A percentile compares a stretch with the other conserved stretches of the same genome.
These are phyloP conservation scores for Paraconiothyrium brasiliense DNA, from an alignment of 2,329 filamentous ascomycete genomes.

Conservation along the genomic window DNA sequence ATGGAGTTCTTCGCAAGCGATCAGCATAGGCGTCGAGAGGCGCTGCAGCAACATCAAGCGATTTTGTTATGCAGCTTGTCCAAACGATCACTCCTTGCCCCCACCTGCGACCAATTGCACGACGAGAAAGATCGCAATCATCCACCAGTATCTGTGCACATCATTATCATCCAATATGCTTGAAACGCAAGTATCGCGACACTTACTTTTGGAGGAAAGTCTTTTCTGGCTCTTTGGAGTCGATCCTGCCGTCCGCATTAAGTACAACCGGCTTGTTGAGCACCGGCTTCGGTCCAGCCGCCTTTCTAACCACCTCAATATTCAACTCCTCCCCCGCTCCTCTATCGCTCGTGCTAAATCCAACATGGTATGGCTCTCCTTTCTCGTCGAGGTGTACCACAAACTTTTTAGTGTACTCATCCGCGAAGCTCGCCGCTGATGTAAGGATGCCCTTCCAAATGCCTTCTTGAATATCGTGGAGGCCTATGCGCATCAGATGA, in stretches of 20 bases:
- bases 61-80: not conserved
- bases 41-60: not conserved
- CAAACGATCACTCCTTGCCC: slow-evolving; percentile 35
- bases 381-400: slow-evolving; percentile 55
- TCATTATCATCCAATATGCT: slow-evolving; percentile 23
- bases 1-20: not conserved
- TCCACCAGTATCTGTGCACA: slow-evolving; percentile 60
- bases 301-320: slow-evolving; percentile 53
- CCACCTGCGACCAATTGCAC: slow-evolving; percentile 58
- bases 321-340: slow-evolving; percentile 49
- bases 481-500: slow-evolving; percentile 56
- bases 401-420: slow-evolving; percentile 55
- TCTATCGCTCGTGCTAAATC: slow-evolving; percentile 51
- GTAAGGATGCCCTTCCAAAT: slow-evolving; percentile 59
- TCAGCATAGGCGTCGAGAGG: not conserved
- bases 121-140: slow-evolving; percentile 57
- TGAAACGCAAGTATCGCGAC: not conserved
- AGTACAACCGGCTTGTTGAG: slow-evolving; percentile 65
- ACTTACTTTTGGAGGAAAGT: slow-evolving; percentile 62
- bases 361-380: slow-evolving; percentile 57
- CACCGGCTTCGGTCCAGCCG: slow-evolving; percentile 52
- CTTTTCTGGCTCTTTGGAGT: slow-evolving; percentile 57
- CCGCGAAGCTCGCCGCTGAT: slow-evolving; percentile 53
- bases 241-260: slow-evolving; percentile 64
- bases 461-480: slow-evolving; percentile 49